phyloP scores from a whole-genome alignment of 2,329 filamentous ascomycete genomes.

The Epichloe typhina region DNA sequence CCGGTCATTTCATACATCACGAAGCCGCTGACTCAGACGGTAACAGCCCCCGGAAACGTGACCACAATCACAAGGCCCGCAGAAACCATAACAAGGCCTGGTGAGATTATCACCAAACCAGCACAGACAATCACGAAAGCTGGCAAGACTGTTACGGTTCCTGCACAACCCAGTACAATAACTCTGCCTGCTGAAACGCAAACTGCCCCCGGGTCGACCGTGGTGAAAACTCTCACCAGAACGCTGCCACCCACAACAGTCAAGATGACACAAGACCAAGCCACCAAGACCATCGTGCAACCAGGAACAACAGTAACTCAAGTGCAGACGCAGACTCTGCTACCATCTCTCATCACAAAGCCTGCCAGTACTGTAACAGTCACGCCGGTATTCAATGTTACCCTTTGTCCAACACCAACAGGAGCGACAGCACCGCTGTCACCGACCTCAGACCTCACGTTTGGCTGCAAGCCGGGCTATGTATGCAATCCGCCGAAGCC shows the following conservation, averaged over 20 bases:
- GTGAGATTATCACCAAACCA: constrained; percentile 7
- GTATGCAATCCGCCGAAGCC: constrained; percentile 41
- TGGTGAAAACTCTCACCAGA: constrained; percentile 5
- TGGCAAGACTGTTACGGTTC: constrained; percentile 12
- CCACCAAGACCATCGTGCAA: constrained; percentile 19
- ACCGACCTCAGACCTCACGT: constrained; percentile 30
- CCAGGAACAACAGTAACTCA: constrained; percentile 18
- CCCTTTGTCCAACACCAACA: constrained; percentile 32
- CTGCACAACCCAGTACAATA: constrained; percentile 13
- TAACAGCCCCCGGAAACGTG: constrained; percentile 4
- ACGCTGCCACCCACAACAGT: constrained; percentile 6
- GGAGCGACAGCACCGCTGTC: constrained; percentile 20
- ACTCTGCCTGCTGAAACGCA: constrained; percentile 14
- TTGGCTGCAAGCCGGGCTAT: constrained; percentile 39
- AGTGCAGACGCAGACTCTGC: constrained; percentile 17
- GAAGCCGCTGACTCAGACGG: constrained; percentile 2
- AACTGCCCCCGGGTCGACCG: constrained; percentile 7
- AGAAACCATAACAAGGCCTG: constrained; percentile 2
- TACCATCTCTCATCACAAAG: constrained; percentile 14
- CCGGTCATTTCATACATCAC: constrained; percentile 8
- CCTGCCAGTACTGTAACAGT: constrained; percentile 17
- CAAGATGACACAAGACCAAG: constrained; percentile 8
- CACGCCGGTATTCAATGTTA: constrained; percentile 18
- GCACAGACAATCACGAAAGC: constrained; percentile 2
- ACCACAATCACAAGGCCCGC: constrained; percentile 5